Evolutionary conservation across 208 protist genomes (phyloP), one percentile per base, ranked within the genome.

Genomic region (Leishmania tarentolae): DNA sequence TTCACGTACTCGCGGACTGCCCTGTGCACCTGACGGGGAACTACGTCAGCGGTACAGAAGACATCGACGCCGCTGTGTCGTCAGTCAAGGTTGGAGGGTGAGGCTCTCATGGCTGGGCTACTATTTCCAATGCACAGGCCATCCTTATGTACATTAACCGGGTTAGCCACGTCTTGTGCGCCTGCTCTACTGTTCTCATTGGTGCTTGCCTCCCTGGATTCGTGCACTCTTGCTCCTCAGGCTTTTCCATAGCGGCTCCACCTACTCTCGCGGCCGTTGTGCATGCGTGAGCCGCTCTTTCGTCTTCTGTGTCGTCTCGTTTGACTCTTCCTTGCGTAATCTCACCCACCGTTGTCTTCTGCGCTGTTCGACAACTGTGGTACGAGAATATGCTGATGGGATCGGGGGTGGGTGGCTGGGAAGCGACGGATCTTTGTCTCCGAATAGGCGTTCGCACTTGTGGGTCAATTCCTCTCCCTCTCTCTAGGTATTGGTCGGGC

Each of bases 11-110:
- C 0, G 28, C 75, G 7, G 89, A 89, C 17, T 93, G 89, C 74
- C 80, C 79, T 13, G 88, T 92, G 8, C 90, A 90, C 77, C 81
- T 98, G 44, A 86, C 84, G 0, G 88, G 86, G 24, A 98, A 98
- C 82, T 86, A 84, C 37, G 80, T 98, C 24, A 92, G 74, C 61
- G 93, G 90, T 17, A 72, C 76, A 19, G 63, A 85, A 28, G 93
- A 97, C 52, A 83, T 96, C 59, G 94, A 96, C 56, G 71, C 37
- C 4, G 40, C 19, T 19, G 9, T 13, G 42, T 13, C 21, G 9
- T 19, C 44, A 28, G 69, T 73, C 24, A 44, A 50, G 24, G 40
- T 50, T 53, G 35, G 44, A 52, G 40, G 69, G n/a, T 52, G n/a
- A 52, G 42, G 21, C 40, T 50, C 42, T 50, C 44, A 31, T 52